Percentiles rank a stretch among this genome's conserved stretches.
Conservation (phyloP, 345 rosid genomes). For the Rhodamnia argentea region DNA sequence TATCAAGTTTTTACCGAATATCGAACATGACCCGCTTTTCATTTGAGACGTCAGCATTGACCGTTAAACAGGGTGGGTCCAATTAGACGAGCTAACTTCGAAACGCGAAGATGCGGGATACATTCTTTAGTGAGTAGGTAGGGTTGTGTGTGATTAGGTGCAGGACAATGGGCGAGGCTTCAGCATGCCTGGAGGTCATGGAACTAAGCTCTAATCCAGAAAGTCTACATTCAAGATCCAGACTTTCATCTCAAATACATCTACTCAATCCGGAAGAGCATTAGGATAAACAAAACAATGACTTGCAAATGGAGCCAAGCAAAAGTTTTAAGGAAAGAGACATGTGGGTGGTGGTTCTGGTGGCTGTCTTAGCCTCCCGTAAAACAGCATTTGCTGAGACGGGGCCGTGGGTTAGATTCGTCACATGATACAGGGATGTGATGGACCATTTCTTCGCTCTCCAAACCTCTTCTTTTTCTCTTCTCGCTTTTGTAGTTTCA, state of each 20-base stretch:
- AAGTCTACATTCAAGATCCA: not conserved
- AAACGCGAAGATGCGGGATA: not conserved
- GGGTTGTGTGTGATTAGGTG: not conserved
- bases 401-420: not conserved
- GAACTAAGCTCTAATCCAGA: not conserved
- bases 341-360: not conserved
- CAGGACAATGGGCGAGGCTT: not conserved
- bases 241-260: not conserved
- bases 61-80: not conserved
- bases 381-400: not conserved
- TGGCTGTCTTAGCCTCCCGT: not conserved
- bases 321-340: not conserved
- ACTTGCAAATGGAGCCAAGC: constrained; percentile 3
- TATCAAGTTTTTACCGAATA: not conserved
- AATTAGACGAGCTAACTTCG: not conserved
- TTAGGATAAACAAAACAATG: not conserved
- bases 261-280: not conserved
- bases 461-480: constrained; percentile 1
- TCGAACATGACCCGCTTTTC: not conserved
- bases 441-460: constrained; percentile 14
- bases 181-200: not conserved
- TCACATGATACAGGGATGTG: constrained; percentile 17
- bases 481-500: not conserved
- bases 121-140: not conserved
- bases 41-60: not conserved